phyloP scores from a whole-genome alignment of 2,329 filamentous ascomycete species.

The Pseudogymnoascus sp. region DNA sequence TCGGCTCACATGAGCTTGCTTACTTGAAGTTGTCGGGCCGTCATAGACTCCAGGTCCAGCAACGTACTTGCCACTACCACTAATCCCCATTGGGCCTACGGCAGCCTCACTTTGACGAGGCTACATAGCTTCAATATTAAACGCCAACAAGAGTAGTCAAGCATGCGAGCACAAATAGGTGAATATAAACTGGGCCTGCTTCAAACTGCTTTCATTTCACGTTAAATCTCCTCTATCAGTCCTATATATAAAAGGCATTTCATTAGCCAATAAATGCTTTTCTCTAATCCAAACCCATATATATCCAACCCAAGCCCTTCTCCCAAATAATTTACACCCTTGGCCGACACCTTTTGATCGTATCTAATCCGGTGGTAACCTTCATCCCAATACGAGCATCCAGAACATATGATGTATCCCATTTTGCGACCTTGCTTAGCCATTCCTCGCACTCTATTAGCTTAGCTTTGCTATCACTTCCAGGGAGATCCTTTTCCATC shows the following conservation, averaged over 20 bases:
- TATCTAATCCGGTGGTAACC: constrained; percentile 62
- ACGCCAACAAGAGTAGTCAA: not conserved
- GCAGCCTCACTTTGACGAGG: not conserved
- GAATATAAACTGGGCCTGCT: not conserved
- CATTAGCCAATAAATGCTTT: not conserved
- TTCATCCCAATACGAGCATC: constrained; percentile 70
- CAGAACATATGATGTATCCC: constrained; percentile 66
- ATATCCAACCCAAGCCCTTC: not conserved
- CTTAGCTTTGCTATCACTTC: constrained; percentile 34
- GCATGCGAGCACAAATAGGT: not conserved
- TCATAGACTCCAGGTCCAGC: not conserved
- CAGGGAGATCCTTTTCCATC: constrained; percentile 48
- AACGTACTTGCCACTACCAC: not conserved
- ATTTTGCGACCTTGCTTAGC: constrained; percentile 60
- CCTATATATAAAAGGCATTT: not conserved
- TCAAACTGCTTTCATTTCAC: not conserved
- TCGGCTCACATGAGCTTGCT: not conserved
- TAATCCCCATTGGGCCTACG: not conserved
- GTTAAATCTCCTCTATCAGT: not conserved
- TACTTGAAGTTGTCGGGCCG: not conserved
- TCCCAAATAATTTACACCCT: constrained; percentile 4
- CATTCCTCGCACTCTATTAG: constrained; percentile 55
- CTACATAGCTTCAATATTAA: not conserved
- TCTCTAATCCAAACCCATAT: not conserved
- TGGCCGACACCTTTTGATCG: constrained; percentile 36